Conservation (phyloP, 2,329 filamentous ascomycete genomes). For the Ophiostoma sp. region DNA sequence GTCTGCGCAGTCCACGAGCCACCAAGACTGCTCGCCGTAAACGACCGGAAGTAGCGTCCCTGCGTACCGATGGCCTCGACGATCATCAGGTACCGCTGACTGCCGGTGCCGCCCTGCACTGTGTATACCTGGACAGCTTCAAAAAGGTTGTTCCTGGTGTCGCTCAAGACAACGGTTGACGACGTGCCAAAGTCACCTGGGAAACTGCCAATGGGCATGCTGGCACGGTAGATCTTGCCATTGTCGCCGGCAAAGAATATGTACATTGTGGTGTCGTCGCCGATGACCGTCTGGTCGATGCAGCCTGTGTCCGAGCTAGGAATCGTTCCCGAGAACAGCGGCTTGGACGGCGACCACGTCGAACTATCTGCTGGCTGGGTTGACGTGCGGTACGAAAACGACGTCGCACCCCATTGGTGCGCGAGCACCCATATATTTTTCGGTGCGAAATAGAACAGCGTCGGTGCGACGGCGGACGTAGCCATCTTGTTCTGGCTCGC, state of each 20-base stretch:
- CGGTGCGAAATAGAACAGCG: neutral
- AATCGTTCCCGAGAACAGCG: neutral
- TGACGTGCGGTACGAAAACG: neutral
- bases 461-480: neutral
- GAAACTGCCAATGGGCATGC: neutral
- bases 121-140: neutral
- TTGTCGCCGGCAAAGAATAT: neutral
- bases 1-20: neutral
- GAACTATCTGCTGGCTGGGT: neutral
- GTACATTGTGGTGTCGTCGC: neutral
- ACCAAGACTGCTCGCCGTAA: neutral
- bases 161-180: neutral
- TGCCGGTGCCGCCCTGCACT: neutral
- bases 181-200: too few species aligned
- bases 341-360: neutral
- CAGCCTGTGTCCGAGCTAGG: neutral
- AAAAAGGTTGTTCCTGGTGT: neutral
- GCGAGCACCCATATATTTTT: neutral
- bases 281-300: neutral
- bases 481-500: neutral
- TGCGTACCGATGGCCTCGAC: neutral
- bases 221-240: neutral
- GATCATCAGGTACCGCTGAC: neutral
- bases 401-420: neutral
- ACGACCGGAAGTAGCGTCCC: neutral